A percentile compares a stretch with the other conserved stretches of the same genome.
These are phyloP conservation scores for Triticum urartu DNA, from an alignment of 176 grass and related monocot species.

Conservation along the genomic window DNA sequence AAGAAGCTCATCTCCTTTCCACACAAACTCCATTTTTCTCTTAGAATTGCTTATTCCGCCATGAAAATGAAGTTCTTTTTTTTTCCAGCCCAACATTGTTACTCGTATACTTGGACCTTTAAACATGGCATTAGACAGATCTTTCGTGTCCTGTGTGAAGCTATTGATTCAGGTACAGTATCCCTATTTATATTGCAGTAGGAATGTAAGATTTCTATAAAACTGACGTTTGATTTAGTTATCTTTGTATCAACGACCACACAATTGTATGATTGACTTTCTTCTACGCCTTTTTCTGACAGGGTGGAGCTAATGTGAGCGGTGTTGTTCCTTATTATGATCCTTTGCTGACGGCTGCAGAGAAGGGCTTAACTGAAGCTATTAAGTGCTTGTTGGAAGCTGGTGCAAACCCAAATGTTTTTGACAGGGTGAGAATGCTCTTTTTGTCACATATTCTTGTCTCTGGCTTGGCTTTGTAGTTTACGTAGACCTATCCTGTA, in stretches of 20 bases:
- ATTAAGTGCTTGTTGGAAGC: neutral
- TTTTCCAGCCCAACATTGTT: neutral
- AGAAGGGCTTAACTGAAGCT: neutral
- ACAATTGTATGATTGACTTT: neutral
- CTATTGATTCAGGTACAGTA: slow-evolving; percentile 24
- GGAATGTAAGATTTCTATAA: neutral
- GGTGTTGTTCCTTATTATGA: neutral
- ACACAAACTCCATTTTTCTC: neutral
- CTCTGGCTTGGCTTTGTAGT: no score
- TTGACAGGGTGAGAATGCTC: neutral
- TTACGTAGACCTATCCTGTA: neutral
- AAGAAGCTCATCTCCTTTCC: neutral
- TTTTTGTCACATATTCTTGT: neutral
- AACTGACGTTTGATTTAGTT: neutral
- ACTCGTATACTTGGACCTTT: neutral
- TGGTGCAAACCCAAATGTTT: neutral
- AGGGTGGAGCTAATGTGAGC: neutral
- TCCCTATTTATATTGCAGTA: neutral
- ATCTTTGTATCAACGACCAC: neutral
- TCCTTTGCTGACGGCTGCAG: neutral
- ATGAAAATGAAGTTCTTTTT: neutral
- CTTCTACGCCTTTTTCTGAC: neutral
- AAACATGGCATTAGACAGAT: neutral
- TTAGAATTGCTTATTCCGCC: neutral
- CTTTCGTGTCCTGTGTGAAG: slow-evolving; percentile 28